Conservation (phyloP, 257 asterid genomes). For the Verbascum thapsus region DNA sequence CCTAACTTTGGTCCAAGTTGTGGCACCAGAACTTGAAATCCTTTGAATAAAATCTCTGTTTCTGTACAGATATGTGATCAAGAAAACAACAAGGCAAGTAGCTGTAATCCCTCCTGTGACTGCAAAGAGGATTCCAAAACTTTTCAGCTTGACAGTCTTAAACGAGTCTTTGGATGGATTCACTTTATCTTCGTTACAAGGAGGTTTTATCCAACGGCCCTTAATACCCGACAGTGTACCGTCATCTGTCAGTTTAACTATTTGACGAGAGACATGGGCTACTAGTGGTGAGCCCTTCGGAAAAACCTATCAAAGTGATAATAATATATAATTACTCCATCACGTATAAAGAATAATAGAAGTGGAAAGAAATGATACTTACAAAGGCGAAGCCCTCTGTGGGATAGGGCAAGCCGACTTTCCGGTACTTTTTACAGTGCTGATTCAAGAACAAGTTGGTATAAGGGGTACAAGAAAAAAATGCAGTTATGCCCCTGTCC, state of each 20-base stretch:
- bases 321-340: no score
- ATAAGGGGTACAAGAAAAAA: constrained; percentile 33
- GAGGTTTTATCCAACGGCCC: constrained; percentile 11
- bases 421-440: constrained; percentile 39
- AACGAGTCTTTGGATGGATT: background rate
- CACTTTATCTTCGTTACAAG: background rate
- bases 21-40: constrained; percentile 29
- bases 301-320: constrained; percentile 35
- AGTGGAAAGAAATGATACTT: constrained; percentile 20
- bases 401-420: constrained; percentile 25
- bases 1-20: constrained; percentile 32
- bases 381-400: constrained; percentile 40
- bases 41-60: constrained; percentile 33
- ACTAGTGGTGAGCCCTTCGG: constrained; percentile 44
- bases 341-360: no score
- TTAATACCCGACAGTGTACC: constrained; percentile 22
- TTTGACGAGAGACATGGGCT: constrained; percentile 41
- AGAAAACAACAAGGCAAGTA: constrained; percentile 27
- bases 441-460: constrained; percentile 34
- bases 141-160: background rate
- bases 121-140: constrained; percentile 32
- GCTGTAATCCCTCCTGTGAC: constrained; percentile 37
- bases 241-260: constrained; percentile 32
- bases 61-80: constrained; percentile 32
- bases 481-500: constrained; percentile 37